A percentile compares a stretch with the other conserved stretches of the same genome.
Conservation (phyloP, 805 yeast genomes). For the Kluyveromyces lactis region DNA sequence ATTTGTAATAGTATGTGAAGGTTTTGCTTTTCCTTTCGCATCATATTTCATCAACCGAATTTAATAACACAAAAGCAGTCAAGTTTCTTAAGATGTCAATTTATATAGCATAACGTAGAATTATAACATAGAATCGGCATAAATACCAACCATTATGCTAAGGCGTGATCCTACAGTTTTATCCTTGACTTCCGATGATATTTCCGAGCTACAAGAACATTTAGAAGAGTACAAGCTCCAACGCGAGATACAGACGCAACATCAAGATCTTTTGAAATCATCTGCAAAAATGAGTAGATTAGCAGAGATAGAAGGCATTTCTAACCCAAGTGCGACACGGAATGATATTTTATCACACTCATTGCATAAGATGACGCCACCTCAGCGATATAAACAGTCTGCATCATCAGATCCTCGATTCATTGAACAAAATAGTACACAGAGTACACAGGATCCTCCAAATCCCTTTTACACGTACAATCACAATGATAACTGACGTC, state of each 20-base stretch:
- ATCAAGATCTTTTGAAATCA: conserved; percentile 16
- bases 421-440: background rate
- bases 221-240: conserved; percentile 22
- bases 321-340: conserved; percentile 3
- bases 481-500: background rate
- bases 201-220: conserved; percentile 26
- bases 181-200: conserved; percentile 60
- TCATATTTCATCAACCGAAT: too few relatives aligned
- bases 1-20: too few relatives aligned
- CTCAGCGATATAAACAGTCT: background rate
- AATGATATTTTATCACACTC: background rate
- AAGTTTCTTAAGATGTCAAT: too few relatives aligned
- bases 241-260: conserved; percentile 17
- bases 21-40: too few relatives aligned
- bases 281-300: conserved; percentile 1
- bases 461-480: conserved; percentile 1
- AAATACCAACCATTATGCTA: conserved; percentile 37
- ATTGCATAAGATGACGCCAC: background rate
- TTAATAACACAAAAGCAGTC: too few relatives aligned
- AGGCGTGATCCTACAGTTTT: conserved; percentile 67
- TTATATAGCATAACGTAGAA: too few relatives aligned
- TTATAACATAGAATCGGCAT: too few relatives aligned
- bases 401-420: background rate
- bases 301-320: background rate
- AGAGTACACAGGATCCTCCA: background rate